Evolutionary conservation across 352 stramenopile genomes (phyloP).

Genomic region (Phytophthora sp.): DNA sequence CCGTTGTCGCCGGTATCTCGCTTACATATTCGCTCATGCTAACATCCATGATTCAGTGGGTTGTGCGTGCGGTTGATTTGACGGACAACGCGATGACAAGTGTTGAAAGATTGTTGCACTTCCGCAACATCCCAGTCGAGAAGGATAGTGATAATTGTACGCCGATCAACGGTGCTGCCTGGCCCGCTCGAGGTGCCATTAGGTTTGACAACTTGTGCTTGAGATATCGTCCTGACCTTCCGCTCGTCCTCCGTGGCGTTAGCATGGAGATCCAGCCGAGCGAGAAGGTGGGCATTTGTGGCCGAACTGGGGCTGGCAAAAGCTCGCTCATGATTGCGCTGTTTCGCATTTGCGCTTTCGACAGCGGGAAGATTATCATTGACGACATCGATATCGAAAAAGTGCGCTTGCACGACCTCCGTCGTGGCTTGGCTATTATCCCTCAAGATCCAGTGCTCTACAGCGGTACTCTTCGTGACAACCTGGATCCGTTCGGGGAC

Average conservation of each 20-base stretch:
- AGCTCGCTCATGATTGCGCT: constrained; percentile 31
- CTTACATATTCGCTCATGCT: constrained; percentile 26
- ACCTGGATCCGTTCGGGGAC: constrained; percentile 91
- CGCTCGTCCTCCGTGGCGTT: constrained; percentile 46
- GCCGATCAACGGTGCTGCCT: constrained; percentile 16
- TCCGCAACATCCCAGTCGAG: constrained; percentile 16
- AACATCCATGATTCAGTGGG: constrained; percentile 23
- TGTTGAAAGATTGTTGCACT: constrained; percentile 18
- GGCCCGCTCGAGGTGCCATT: constrained; percentile 38
- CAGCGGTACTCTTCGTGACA: constrained; percentile 86
- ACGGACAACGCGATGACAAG: constrained; percentile 27
- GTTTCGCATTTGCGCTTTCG: constrained; percentile 44
- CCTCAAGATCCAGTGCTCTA: constrained; percentile 93
- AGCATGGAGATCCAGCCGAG: constrained; percentile 34
- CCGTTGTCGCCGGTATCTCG: constrained; percentile 16
- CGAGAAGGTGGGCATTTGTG: constrained; percentile 31
- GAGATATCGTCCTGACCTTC: constrained; percentile 35
- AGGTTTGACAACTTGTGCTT: constrained; percentile 36
- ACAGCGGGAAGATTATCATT: constrained; percentile 80
- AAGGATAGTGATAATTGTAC: constrained; percentile 10
- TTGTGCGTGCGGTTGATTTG: constrained; percentile 17
- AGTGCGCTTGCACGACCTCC: constrained; percentile 47
- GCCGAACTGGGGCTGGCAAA: constrained; percentile 25
- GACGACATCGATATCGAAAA: constrained; percentile 81
- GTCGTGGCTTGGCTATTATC: constrained; percentile 54